These are phyloP conservation scores for Tolypocladium capitatum DNA, from an alignment of 2,329 filamentous ascomycete species.

Conservation along the genomic window DNA sequence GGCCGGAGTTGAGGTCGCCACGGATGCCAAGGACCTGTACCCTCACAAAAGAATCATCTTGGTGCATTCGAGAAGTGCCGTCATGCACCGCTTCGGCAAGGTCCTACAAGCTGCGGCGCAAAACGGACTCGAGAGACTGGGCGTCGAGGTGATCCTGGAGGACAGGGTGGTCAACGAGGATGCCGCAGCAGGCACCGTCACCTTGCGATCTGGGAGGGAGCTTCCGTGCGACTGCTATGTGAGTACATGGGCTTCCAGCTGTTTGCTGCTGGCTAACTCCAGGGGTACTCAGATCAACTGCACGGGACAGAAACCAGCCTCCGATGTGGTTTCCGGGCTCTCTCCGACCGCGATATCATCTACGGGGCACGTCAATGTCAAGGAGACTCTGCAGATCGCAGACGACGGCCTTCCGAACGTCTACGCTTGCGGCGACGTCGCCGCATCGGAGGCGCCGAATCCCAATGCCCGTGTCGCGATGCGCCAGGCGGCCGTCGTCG, in stretches of 20 bases:
- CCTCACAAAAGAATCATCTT: conserved; percentile 43
- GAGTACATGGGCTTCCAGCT: conserved; percentile 5
- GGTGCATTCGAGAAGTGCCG: conserved; percentile 39
- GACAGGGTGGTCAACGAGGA: conserved; percentile 29
- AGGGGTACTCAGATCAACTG: conserved; percentile 35
- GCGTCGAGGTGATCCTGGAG: conserved; percentile 35
- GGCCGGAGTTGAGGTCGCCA: conserved; percentile 47
- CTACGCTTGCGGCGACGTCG: conserved; percentile 52
- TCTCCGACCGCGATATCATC: conserved; percentile 29
- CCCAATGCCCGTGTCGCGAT: conserved; percentile 42
- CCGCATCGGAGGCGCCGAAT: conserved; percentile 30
- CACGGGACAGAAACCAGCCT: conserved; percentile 45
- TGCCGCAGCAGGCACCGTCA: conserved; percentile 23
- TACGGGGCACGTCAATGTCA: conserved; percentile 38
- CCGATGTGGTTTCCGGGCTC: conserved; percentile 29
- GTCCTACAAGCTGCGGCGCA: conserved; percentile 24
- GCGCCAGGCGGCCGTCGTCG: conserved; percentile 38
- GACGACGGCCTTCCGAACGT: conserved; percentile 35
- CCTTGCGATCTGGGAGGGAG: conserved; percentile 28
- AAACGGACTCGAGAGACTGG: conserved; percentile 30
- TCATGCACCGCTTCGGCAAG: conserved; percentile 40
- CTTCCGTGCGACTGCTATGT: conserved; percentile 39
- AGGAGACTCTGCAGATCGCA: conserved; percentile 41
- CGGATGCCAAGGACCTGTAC: conserved; percentile 43
- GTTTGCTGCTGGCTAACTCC: neutral